Conservation (phyloP, 306 rosid species). For the Mucuna pruriens region DNA sequence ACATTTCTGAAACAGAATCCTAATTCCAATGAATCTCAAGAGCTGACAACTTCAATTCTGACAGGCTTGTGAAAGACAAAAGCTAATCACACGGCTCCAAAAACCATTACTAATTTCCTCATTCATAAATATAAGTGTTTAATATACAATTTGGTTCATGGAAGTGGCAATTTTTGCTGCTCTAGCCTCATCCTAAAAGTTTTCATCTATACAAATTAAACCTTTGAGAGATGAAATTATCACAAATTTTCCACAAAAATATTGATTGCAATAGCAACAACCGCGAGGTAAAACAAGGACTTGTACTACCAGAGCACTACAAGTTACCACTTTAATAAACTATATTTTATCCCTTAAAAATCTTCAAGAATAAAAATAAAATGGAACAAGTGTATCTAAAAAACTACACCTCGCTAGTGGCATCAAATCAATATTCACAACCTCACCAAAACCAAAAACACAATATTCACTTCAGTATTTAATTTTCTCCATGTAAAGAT, state of each 20-base stretch:
- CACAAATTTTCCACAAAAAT: not conserved
- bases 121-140: not conserved
- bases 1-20: not conserved
- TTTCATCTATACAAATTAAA: not conserved
- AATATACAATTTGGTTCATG: not conserved
- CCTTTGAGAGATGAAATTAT: not conserved
- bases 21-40: not conserved
- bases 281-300: not conserved
- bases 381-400: not conserved
- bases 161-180: not conserved
- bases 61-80: not conserved
- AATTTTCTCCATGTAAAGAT: not conserved
- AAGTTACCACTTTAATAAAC: not conserved
- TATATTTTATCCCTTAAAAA: not conserved
- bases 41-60: not conserved
- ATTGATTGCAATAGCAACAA: not conserved
- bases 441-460: not conserved
- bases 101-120: not conserved
- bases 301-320: not conserved
- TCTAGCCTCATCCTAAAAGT: not conserved
- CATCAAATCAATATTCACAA: not conserved
- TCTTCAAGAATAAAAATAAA: not conserved
- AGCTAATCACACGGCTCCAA: not conserved
- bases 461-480: not conserved
- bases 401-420: not conserved